Conservation (phyloP, 2,329 filamentous ascomycete species). For the Aspergillus fijiensis region DNA sequence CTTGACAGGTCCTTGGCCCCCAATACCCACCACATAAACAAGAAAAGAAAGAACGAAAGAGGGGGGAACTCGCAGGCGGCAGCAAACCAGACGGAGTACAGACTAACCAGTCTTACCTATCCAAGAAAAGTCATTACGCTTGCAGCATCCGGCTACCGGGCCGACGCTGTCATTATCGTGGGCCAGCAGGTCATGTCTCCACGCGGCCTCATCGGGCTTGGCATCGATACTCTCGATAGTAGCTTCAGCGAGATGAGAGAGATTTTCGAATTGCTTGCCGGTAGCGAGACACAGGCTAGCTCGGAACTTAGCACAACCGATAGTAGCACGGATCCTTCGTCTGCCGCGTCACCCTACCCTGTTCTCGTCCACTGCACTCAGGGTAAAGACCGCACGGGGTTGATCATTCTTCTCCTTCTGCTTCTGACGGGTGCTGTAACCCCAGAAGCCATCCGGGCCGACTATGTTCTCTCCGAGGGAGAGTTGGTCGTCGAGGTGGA, state of each 20-base stretch:
- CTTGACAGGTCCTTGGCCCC: no score
- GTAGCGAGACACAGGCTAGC: background rate
- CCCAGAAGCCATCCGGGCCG: constrained; percentile 61
- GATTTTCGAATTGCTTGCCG: constrained; percentile 66
- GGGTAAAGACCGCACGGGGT: constrained; percentile 80
- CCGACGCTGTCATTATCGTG: constrained; percentile 68
- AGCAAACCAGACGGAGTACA: background rate
- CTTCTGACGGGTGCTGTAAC: constrained; percentile 60
- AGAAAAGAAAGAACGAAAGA: background rate
- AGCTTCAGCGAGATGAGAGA: constrained; percentile 64
- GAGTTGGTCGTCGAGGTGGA: constrained; percentile 63
- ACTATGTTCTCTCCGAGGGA: constrained; percentile 67
- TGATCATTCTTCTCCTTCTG: constrained; percentile 67
- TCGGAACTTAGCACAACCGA: constrained; percentile 19
- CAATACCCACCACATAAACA: background rate
- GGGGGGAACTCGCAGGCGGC: background rate
- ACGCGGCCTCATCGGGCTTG: constrained; percentile 69
- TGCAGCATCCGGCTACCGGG: constrained; percentile 65
- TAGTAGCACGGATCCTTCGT: background rate
- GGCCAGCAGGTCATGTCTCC: constrained; percentile 69
- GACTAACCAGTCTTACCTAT: background rate
- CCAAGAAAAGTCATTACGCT: constrained; percentile 60
- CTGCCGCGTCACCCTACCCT: constrained; percentile 51
- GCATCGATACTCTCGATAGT: constrained; percentile 66
- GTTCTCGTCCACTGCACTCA: constrained; percentile 80